Evolutionary conservation across 192 early-diverging fungal species (phyloP).

Genomic region (Coemansia sp.): DNA sequence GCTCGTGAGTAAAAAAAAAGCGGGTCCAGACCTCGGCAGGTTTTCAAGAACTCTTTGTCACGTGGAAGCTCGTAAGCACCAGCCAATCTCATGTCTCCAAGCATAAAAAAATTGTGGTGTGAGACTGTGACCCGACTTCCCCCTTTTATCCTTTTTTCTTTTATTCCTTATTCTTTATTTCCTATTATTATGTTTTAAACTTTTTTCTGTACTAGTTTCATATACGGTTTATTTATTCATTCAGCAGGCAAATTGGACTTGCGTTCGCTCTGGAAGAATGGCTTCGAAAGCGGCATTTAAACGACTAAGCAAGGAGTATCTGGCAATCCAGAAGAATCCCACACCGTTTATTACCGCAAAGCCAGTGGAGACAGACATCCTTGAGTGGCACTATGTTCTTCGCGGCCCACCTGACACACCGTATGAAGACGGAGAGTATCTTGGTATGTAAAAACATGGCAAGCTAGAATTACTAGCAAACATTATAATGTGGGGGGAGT

Average conservation of each 20-base stretch:
- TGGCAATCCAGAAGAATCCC: conserved; percentile 75
- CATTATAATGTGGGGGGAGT: too few relatives aligned
- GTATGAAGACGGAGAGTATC: conserved; percentile 91
- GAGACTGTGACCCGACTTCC: background rate
- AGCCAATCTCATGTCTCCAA: conserved; percentile 10
- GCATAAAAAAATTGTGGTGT: background rate
- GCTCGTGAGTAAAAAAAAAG: conserved; percentile 10
- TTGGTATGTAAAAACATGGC: conserved; percentile 60
- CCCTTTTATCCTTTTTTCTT: background rate
- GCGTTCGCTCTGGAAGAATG: conserved; percentile 51
- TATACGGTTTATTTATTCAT: conserved; percentile 3
- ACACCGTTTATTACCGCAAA: conserved; percentile 87
- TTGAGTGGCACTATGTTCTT: conserved; percentile 99
- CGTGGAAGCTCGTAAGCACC: background rate
- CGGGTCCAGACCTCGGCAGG: background rate
- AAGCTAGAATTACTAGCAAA: background rate
- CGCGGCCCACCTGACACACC: conserved; percentile 94
- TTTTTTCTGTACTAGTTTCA: conserved; percentile 1
- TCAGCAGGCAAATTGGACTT: background rate
- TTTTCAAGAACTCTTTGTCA: background rate
- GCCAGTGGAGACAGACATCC: conserved; percentile 91
- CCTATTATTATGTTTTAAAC: conserved; percentile 6
- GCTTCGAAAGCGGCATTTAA: conserved; percentile 79
- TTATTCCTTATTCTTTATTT: conserved; percentile 8
- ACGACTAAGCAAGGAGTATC: conserved; percentile 78